These are phyloP conservation scores for Cordyceps cateniannulata DNA, from an alignment of 2,329 filamentous ascomycete species.

Conservation along the genomic window DNA sequence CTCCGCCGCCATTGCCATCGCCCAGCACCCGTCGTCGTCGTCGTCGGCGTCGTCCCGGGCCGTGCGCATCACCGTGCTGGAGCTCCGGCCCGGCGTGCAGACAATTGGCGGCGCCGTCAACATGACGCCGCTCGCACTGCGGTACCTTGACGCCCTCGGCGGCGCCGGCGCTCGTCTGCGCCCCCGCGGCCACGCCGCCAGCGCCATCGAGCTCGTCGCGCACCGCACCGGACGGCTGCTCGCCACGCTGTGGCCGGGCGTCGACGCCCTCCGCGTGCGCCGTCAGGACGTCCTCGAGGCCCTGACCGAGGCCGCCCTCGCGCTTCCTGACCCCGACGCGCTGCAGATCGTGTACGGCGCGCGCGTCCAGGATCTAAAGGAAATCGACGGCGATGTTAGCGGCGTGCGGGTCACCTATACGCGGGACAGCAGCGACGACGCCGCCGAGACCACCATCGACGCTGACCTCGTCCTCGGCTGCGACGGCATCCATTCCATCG, in stretches of 20 bases:
- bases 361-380: conserved; percentile 14
- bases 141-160: conserved; percentile 35
- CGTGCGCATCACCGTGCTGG: conserved; percentile 41
- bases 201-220: conserved; percentile 23
- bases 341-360: conserved; percentile 17
- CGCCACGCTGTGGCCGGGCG: conserved; percentile 19
- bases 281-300: conserved; percentile 21
- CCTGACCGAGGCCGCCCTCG: conserved; percentile 16
- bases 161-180: conserved; percentile 24
- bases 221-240: conserved; percentile 21
- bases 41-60: conserved; percentile 12
- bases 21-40: conserved; percentile 30
- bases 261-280: conserved; percentile 22
- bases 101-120: conserved; percentile 40
- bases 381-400: conserved; percentile 10
- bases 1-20: conserved; percentile 40
- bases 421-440: neutral
- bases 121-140: conserved; percentile 39
- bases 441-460: conserved; percentile 6
- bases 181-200: conserved; percentile 14
- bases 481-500: conserved; percentile 33
- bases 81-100: conserved; percentile 37
- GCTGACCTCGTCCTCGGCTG: conserved; percentile 28
- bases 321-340: conserved; percentile 12
- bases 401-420: neutral